Base-by-base conservation (phyloP, 352 stramenopile genomes). In the Peronosclerospora sorghi region DNA sequence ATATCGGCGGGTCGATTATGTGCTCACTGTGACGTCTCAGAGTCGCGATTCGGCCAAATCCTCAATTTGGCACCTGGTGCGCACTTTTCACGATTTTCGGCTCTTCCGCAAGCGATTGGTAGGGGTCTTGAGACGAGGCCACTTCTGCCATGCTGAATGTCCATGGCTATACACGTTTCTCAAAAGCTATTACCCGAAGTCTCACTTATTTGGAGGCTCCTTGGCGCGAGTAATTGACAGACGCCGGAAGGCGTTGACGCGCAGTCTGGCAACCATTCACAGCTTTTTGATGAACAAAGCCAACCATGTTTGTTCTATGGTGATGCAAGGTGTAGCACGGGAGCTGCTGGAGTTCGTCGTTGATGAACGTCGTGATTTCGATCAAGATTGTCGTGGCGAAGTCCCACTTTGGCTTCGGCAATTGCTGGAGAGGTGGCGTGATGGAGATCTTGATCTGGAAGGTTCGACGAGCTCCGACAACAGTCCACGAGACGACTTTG, bases 61-160 rank as follows among this genome's bases (percentile, higher is more conserved):
- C 5, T 35, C 48, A 13, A 62, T 23, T 35, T 79, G 51, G 60
- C 64, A 62, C 35, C 56, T 63, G 26, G 41, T 57, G 21, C 61
- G 59, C 35, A 58, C 41, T 39, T 78, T 69, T 29, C 62, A 82
- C 14, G 67, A 74, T 20, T 78, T 68, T 21, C 59, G 56, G 10
- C 54, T 50, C 28, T 59, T 67, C 41, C 58, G 69, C 23, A 61
- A 73, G 26, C 46, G 58, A 12, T 28, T 78, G 36, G 32, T 70
- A 12, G 9, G 34, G 0, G 32, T 36, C 13, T 45, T 79, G 45
- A 30, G 41, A 26, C 56, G 48, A 4, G 64, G 65, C 15, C 68
- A 76, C 41, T 75, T 74, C 42, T 76, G 64, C 32, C 35, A 65
- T 23, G 68, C 64, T 4, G 68, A 72, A 43, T 79, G 64, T 39